Base-by-base conservation (phyloP, 2,329 filamentous ascomycete species). In the Colletotrichum cereale region DNA sequence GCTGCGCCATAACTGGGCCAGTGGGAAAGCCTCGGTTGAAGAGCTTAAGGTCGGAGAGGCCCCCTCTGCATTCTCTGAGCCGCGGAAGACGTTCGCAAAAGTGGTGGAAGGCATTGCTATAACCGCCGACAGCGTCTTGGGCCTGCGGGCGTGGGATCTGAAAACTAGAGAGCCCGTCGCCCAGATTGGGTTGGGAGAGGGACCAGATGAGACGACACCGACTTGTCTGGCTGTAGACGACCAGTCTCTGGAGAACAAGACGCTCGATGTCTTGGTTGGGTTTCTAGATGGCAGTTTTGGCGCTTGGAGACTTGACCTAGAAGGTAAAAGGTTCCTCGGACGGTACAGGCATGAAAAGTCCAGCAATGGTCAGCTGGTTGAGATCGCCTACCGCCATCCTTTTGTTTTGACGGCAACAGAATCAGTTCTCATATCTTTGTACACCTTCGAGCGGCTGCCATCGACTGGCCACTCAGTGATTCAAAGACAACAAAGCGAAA, bases 1-100 rank as follows among this genome's bases (percentile, higher is more conserved):
- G 77, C 85, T 98, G 61, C 88, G 93, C 56, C 93, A 97, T 79
- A 98, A 98, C 82, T 98, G 96, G 96, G 89, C 93, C 1, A 89
- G 87, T 73, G 96, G 96, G 0, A 91, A 89, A 75, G 97, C 94
- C 77, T 92, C 89, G 47, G 90, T 97, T 16, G 91, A 92, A 44
- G 93, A 97, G 80, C 88, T 98, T 38, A 86, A 90, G 55, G 87
- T 94, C 31, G 76, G 77, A 48, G 76, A 78, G 48, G 63, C 71
- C 12, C 83, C 86, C 64, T 83, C 73, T 67, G 77, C 40, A 57
- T 69, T 24, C 76, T 77, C 10, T n/a, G 72, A 58, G 50, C 72
- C 67, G n/a, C 73, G 65, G 78, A 90, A 79, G 84, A 93, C 95
- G 47, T 84, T 98, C 8, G 93, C 95, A 58, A 94, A 93, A 79